A percentile compares a stretch with the other conserved stretches of the same genome.
Evolutionary conservation across 805 yeast species (phyloP).

Genomic region (Spathaspora sp.): DNA sequence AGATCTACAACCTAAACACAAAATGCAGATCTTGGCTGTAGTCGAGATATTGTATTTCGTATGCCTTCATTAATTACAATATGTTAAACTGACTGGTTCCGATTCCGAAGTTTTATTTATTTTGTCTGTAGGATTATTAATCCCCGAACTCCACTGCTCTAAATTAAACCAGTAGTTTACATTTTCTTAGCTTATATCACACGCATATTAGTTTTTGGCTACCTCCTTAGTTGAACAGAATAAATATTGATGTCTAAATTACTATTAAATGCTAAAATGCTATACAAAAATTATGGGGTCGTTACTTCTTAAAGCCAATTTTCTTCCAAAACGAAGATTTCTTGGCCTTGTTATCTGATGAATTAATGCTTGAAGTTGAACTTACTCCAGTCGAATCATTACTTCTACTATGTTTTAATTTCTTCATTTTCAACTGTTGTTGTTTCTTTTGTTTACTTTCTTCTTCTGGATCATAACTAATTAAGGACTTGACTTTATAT

Average conservation of each 20-base stretch:
- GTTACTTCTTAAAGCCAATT: slow-evolving; percentile 20
- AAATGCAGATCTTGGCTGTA: too few species aligned
- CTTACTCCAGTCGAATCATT: slow-evolving; percentile 1
- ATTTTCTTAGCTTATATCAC: too few species aligned
- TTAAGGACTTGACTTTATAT: slow-evolving; percentile 39
- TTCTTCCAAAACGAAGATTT: slow-evolving; percentile 20
- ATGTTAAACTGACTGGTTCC: too few species aligned
- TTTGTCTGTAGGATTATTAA: too few species aligned
- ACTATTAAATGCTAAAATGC: not conserved
- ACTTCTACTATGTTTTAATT: slow-evolving; percentile 3
- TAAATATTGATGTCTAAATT: not conserved
- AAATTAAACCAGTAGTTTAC: too few species aligned
- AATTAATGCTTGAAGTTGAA: not conserved
- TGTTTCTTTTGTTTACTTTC: slow-evolving; percentile 14
- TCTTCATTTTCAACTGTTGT: slow-evolving; percentile 4
- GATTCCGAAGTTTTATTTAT: too few species aligned
- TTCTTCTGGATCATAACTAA: slow-evolving; percentile 31
- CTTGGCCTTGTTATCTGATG: slow-evolving; percentile 6
- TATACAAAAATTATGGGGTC: not conserved
- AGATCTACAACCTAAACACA: too few species aligned
- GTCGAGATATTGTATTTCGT: too few species aligned
- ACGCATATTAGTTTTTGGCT: too few species aligned
- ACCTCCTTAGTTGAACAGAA: not conserved
- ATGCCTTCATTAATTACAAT: too few species aligned
- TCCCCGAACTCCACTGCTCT: too few species aligned